Evolutionary conservation across 306 rosid species (phyloP).

Genomic region (Ammopiptanthus mongolicus): DNA sequence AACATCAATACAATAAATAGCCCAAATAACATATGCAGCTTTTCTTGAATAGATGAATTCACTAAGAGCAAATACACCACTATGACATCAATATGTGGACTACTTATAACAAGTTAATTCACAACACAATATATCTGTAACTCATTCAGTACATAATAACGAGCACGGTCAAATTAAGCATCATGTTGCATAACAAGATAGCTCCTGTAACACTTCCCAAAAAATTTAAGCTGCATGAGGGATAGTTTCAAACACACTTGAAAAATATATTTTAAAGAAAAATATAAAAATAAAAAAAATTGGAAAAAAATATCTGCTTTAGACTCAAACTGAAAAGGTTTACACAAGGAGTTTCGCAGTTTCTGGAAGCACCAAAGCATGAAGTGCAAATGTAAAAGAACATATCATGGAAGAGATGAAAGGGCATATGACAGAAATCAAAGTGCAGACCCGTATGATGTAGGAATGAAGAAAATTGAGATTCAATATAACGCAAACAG

Average conservation of each 20-base stretch:
- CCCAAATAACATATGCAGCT: not conserved
- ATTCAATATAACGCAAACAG: not conserved
- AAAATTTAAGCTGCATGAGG: not conserved
- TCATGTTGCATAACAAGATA: not conserved
- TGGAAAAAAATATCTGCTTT: not conserved
- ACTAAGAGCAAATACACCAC: not conserved
- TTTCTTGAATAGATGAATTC: not conserved
- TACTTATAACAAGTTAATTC: not conserved
- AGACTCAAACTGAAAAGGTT: not conserved
- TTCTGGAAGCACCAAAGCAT: conserved; percentile 6
- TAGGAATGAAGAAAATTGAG: not conserved
- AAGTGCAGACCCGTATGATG: not conserved
- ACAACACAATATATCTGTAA: not conserved
- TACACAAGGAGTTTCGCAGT: not conserved
- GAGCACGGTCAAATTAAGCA: not conserved
- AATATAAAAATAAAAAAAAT: not conserved
- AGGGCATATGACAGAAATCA: not conserved
- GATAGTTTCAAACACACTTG: not conserved
- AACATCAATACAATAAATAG: not conserved
- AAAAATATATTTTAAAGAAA: not conserved
- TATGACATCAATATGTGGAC: not conserved
- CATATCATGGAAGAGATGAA: not conserved
- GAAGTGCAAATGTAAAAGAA: not conserved
- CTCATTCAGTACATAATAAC: not conserved
- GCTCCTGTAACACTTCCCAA: not conserved